Evolutionary conservation across 1,139 yeast genomes (phyloP), one percentile per base, ranked within the genome.

Genomic region (Zygosaccharomyces pseudobailii): DNA sequence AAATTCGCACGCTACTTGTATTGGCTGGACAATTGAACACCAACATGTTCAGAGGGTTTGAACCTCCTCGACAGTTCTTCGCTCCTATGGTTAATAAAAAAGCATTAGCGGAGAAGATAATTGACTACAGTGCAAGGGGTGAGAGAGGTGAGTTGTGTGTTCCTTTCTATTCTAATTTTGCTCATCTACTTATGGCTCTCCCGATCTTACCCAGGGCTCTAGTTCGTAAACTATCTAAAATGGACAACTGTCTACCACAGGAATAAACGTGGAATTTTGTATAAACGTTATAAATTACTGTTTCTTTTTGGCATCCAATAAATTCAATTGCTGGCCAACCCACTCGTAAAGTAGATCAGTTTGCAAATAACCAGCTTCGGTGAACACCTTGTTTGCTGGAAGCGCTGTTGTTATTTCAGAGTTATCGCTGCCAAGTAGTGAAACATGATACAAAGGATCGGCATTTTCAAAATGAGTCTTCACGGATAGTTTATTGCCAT

Each of bases 1-100:
- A 68, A 30, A 65, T 78, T 3, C 59, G 79, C 17, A 63, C 77
- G 10, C 67, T 82, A 17, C 63, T 83, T 10, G 81, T 82, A 1
- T 59, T 77, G 1, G 84, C 90, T 0, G 94, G 94, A 0, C 94
- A 85, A 59, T 61, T 85, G 39, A 73, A 78, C 48, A 77, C 87
- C 0, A 61, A 61, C 2, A 78, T 85, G 86, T 85, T 85, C 58
- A 60, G 62, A 5, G 87, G 84, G 54, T 80, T 84, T 6, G 63
- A 65, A 1, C 82, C 85, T 1, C 76, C 82, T n/a, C 71, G 72
- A 43, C 67, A 68, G 45, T 82, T 82, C 54, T 65, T 84, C 48
- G 90, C 92, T 0, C 94, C 95, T 0, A 56, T 83, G 2, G 72
- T 84, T 0, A 66, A 73, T 39, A 74, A 72, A 31, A 39, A 48